Evolutionary conservation across 2,329 filamentous ascomycete species (phyloP), one percentile per base, ranked within the genome.

Genomic region (Fusarium multiceps): DNA sequence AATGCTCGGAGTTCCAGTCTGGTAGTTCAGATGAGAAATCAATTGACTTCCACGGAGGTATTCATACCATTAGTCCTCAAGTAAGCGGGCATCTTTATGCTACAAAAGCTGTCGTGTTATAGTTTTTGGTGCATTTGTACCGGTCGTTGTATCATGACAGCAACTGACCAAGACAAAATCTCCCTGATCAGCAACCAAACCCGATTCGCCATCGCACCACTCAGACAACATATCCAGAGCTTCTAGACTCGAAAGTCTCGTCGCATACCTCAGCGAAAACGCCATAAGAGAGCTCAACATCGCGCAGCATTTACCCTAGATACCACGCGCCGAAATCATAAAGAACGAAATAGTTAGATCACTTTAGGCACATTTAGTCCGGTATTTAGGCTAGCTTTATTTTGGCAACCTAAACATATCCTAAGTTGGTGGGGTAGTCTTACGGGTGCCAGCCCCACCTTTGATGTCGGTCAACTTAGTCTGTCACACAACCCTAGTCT

Each of bases 121-220:
- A 9, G 5, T 11, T 11, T 3, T 11, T 3, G 1, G 6, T 18
- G 4, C 32, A 10, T 34, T 1, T 5, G 5, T 16, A 34, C 8
- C 4, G 4, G 7, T 16, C 3, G 7, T 14, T 16, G 7, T 0
- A 9, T 9, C 30, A 14, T 16, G 0, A 16, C 4, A 1, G 7
- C 1, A 9, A 6, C 3, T 7, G 7, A 3, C 3, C 2, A 9
- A 16, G 7, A 16, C 3, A 2, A 1, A 2, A 5, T n/a, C 8
- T 37, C 34, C 11, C 4, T 10, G 2, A 37, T 5, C 16, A 37
- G 3, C 34, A 37, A n/a, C 16, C 9, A 37, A 8, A 34, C 16
- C 9, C 32, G 6, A 18, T 6, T n/a, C 16, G 16, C 3, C 34
- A n/a, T 11, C 34, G 9, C 5, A 37, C 6, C 34, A 37, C 3